Conservation (phyloP, 73 alveolate genomes). For the Strombidium stylifer region DNA sequence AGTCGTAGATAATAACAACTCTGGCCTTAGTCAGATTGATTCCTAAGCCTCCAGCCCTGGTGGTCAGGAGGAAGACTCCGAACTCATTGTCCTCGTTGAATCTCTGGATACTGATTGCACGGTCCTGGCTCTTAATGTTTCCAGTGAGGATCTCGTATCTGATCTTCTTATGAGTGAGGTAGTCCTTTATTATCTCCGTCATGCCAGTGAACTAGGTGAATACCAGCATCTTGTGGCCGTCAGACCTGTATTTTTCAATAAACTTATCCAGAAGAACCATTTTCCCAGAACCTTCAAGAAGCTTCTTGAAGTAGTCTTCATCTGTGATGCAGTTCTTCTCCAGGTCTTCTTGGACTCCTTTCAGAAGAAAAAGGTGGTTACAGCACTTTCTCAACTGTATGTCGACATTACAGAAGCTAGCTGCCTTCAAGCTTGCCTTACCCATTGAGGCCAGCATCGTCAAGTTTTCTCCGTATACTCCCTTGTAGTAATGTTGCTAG, state of each 20-base stretch:
- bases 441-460: conserved; percentile 76
- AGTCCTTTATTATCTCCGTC: conserved; percentile 90
- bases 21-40: conserved; percentile 97
- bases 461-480: conserved; percentile 84
- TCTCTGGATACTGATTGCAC: conserved; percentile 90
- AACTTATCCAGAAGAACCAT: conserved; percentile 85
- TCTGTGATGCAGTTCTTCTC: conserved; percentile 61
- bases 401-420: conserved; percentile 79
- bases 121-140: conserved; percentile 88
- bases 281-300: conserved; percentile 87
- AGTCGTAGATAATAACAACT: conserved; percentile 97
- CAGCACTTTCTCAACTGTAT: conserved; percentile 95
- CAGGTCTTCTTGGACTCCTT: conserved; percentile 85
- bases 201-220: conserved; percentile 96
- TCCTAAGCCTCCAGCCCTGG: conserved; percentile 99
- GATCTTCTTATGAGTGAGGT: conserved; percentile 70
- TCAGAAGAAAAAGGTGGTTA: conserved; percentile 90
- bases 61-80: conserved; percentile 93
- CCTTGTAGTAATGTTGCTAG: conserved; percentile 83
- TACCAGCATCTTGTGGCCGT: conserved; percentile 86
- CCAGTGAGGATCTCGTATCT: conserved; percentile 96
- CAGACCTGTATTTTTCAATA: conserved; percentile 65
- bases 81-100: conserved; percentile 87
- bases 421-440: conserved; percentile 54
- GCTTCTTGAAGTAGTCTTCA: conserved; percentile 55